Conservation (phyloP, 1,139 yeast species). For the Starmera stellimalicola region DNA sequence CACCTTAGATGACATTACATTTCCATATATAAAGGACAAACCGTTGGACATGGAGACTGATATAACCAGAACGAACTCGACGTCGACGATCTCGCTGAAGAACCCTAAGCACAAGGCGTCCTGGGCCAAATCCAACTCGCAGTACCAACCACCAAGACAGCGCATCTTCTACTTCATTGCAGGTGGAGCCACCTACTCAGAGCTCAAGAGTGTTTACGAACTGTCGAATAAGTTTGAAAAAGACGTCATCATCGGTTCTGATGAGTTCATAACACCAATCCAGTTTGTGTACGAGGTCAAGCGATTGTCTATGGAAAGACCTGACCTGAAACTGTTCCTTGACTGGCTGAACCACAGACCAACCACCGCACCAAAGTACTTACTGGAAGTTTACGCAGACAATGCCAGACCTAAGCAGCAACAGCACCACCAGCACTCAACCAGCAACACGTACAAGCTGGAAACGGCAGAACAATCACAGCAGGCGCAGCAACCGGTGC, state of each 20-base stretch:
- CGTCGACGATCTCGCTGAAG: conserved; percentile 42
- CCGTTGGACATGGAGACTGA: conserved; percentile 41
- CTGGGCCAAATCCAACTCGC: conserved; percentile 57
- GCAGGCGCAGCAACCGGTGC: too few species aligned
- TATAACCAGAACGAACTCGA: conserved; percentile 21
- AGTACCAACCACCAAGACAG: conserved; percentile 45
- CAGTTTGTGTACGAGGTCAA: conserved; percentile 38
- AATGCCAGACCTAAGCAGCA: too few species aligned
- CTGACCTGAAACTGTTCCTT: conserved; percentile 20
- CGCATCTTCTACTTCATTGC: conserved; percentile 72
- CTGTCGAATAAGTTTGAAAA: conserved; percentile 51
- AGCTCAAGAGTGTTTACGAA: conserved; percentile 69
- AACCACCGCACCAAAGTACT: conserved; percentile 23
- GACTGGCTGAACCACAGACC: conserved; percentile 20
- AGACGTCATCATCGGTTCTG: conserved; percentile 81
- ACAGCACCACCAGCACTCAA: too few species aligned
- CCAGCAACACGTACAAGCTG: too few species aligned
- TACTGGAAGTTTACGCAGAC: conserved; percentile 14
- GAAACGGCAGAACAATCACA: background rate
- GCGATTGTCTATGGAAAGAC: conserved; percentile 22
- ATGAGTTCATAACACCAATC: conserved; percentile 59
- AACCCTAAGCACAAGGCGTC: conserved; percentile 73
- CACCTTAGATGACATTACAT: conserved; percentile 39
- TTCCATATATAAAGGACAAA: conserved; percentile 73
- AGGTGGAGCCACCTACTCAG: conserved; percentile 87